These are phyloP conservation scores for Anthoceros angustus DNA, from an alignment of 225 moss, liverwort and hornwort genomes.

Conservation along the genomic window DNA sequence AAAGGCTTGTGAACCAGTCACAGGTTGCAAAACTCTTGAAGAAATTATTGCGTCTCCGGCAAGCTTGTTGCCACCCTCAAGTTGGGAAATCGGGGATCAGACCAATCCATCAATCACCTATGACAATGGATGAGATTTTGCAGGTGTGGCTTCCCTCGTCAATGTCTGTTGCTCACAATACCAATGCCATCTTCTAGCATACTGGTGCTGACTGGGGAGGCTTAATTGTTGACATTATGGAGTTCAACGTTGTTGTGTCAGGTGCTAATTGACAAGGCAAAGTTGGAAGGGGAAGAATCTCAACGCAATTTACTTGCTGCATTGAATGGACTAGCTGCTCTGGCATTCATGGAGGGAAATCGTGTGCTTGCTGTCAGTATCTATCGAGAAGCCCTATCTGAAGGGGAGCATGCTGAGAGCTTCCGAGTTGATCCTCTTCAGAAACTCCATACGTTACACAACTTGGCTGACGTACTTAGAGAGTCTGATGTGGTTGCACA, in stretches of 20 bases:
- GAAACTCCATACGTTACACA: slow-evolving; percentile 84
- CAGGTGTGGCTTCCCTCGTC: slow-evolving; percentile 27
- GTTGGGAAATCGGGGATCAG: slow-evolving; percentile 90
- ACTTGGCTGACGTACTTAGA: slow-evolving; percentile 52
- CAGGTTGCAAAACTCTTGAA: slow-evolving; percentile 59
- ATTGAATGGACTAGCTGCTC: slow-evolving; percentile 80
- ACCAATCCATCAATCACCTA: slow-evolving; percentile 61
- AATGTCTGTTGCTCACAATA: too few species aligned
- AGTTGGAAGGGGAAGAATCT: slow-evolving; percentile 61
- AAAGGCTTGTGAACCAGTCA: slow-evolving; percentile 48
- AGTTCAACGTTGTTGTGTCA: slow-evolving; percentile 14
- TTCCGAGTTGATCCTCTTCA: slow-evolving; percentile 83
- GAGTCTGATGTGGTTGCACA: neutral
- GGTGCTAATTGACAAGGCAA: slow-evolving; percentile 76
- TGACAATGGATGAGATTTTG: slow-evolving; percentile 97
- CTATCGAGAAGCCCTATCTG: slow-evolving; percentile 65
- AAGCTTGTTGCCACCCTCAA: slow-evolving; percentile 98
- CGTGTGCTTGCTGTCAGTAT: slow-evolving; percentile 51
- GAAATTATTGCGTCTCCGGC: slow-evolving; percentile 70
- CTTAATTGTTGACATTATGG: slow-evolving; percentile 4
- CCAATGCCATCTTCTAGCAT: too few species aligned
- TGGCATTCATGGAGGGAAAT: slow-evolving; percentile 61
- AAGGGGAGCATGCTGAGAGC: slow-evolving; percentile 64
- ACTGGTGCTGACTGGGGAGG: too few species aligned
- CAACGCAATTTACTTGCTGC: slow-evolving; percentile 74